Percentiles rank a stretch among this genome's conserved stretches.
These are phyloP conservation scores for Silene vulgaris DNA, from an alignment of 179 eudicot genomes.

Conservation along the genomic window DNA sequence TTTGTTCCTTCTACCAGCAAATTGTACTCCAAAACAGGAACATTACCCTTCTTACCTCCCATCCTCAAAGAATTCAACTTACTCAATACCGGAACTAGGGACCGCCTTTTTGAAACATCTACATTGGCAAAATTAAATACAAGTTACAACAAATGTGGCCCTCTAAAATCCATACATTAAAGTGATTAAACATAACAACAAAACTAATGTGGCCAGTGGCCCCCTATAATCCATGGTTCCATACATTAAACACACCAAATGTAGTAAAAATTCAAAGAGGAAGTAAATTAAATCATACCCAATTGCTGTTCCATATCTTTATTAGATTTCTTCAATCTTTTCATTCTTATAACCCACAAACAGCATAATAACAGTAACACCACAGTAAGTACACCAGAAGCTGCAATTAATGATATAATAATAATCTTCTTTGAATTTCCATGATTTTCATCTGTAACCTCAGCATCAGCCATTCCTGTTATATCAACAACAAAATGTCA, in stretches of 20 bases:
- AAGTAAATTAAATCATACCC: slow-evolving; percentile 20
- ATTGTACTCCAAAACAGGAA: slow-evolving; percentile 50
- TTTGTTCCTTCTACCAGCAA: slow-evolving; percentile 55
- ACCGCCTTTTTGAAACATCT: slow-evolving; percentile 46
- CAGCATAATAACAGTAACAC: slow-evolving; percentile 27
- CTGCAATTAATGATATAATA: slow-evolving; percentile 25
- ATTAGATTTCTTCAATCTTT: slow-evolving; percentile 24
- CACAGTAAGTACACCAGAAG: slow-evolving; percentile 23
- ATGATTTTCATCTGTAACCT: slow-evolving; percentile 21
- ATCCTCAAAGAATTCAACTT: slow-evolving; percentile 40
- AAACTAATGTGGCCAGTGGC: not conserved
- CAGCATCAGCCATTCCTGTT: slow-evolving; percentile 30
- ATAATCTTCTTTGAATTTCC: slow-evolving; percentile 22
- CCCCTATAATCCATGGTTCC: not conserved
- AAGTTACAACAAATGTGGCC: not conserved
- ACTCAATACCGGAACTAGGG: slow-evolving; percentile 46
- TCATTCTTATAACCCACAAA: slow-evolving; percentile 26
- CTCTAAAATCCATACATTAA: not conserved
- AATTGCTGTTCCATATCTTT: slow-evolving; percentile 14
- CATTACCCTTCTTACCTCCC: slow-evolving; percentile 45
- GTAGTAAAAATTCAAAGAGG: not conserved
- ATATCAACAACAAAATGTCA: not conserved
- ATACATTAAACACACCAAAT: slow-evolving; percentile 1
- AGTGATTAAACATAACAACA: not conserved
- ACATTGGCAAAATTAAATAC: slow-evolving; percentile 19